phyloP scores from a whole-genome alignment of 2,329 filamentous ascomycete species.

The Verticillium nonalfalfae region DNA sequence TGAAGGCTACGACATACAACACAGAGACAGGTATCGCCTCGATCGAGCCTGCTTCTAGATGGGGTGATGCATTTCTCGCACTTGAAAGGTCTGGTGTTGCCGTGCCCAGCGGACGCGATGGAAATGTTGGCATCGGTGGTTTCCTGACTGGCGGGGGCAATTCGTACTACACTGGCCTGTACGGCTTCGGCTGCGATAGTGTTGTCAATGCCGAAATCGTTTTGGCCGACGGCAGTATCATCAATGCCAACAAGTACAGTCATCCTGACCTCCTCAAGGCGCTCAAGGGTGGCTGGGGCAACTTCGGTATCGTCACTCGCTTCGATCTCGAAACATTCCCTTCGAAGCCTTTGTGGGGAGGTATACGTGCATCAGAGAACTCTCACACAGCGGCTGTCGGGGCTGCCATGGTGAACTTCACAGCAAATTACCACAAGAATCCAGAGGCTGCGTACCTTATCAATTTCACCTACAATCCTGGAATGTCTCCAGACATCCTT shows the following conservation, averaged over 20 bases:
- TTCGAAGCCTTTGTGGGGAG: constrained; percentile 14
- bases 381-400: constrained; percentile 8
- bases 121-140: constrained; percentile 35
- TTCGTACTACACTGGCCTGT: constrained; percentile 35
- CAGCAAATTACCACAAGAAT: constrained; percentile 12
- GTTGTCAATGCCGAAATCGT: constrained; percentile 40
- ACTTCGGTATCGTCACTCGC: constrained; percentile 29
- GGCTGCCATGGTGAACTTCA: constrained; percentile 9
- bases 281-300: constrained; percentile 32
- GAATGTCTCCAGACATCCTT: constrained; percentile 7
- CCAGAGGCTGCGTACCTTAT: constrained; percentile 13
- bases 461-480: constrained; percentile 13
- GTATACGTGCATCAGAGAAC: constrained; percentile 9
- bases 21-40: constrained; percentile 24
- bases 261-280: constrained; percentile 38
- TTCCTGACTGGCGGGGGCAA: constrained; percentile 41
- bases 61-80: constrained; percentile 31
- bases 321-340: constrained; percentile 21
- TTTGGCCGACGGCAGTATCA: constrained; percentile 33
- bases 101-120: constrained; percentile 35
- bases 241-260: constrained; percentile 27
- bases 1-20: constrained; percentile 27
- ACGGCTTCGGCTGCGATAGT: constrained; percentile 41
- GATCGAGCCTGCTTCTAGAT: constrained; percentile 36
- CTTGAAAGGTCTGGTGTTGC: constrained; percentile 31